phyloP scores from a whole-genome alignment of 305 asterid genomes.

The Fraxinus angustifolia region DNA sequence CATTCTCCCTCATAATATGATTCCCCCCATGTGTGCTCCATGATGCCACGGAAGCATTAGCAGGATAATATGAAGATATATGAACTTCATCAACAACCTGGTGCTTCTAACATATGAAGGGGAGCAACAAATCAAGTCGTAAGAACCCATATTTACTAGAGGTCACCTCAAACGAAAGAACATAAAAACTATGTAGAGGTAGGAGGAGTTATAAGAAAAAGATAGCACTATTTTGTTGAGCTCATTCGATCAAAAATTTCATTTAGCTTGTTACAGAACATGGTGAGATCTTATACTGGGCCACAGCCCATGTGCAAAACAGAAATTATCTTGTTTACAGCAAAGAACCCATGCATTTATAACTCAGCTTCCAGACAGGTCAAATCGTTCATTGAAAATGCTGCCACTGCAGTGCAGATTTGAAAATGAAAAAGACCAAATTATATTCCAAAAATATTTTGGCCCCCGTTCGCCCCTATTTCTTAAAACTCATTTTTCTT shows the following conservation, averaged over 20 bases:
- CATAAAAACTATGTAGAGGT: slow-evolving; percentile 13
- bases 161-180: neutral
- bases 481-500: neutral
- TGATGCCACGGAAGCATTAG: slow-evolving; percentile 52
- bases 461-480: neutral
- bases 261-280: neutral
- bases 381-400: neutral
- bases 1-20: slow-evolving; percentile 60
- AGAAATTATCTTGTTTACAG: neutral
- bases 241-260: slow-evolving; percentile 2
- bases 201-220: neutral
- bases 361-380: neutral
- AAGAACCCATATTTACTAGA: slow-evolving; percentile 12
- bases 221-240: neutral
- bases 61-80: slow-evolving; percentile 54
- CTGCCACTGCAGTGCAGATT: neutral
- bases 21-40: slow-evolving; percentile 57
- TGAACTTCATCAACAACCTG: slow-evolving; percentile 55
- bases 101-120: slow-evolving; percentile 44
- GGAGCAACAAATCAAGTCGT: slow-evolving; percentile 16
- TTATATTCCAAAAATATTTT: neutral
- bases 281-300: neutral
- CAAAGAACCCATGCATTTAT: neutral
- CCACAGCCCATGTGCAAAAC: neutral
- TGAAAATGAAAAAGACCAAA: neutral